Evolutionary conservation across 495 filamentous ascomycete genomes (phyloP).

Genomic region (Aspergillus carlsbadensis): DNA sequence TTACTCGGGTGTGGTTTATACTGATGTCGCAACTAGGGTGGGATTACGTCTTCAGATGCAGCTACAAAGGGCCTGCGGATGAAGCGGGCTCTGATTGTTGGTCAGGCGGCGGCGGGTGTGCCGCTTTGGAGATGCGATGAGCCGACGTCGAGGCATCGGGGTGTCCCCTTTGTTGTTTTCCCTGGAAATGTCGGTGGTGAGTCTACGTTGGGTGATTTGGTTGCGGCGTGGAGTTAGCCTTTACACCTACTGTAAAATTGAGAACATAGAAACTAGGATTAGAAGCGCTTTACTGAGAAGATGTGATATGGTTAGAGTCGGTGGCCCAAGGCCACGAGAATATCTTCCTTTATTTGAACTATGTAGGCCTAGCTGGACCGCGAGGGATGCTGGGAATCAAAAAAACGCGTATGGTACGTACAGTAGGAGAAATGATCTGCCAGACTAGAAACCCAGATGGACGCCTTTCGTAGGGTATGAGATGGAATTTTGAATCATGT

Average conservation of each 20-base stretch:
- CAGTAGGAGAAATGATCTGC: conserved; percentile 14
- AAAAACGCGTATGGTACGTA: conserved; percentile 21
- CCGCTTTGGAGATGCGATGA: conserved; percentile 57
- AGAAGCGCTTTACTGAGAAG: no score
- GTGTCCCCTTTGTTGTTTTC: conserved; percentile 54
- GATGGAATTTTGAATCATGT: background rate
- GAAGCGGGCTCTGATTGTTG: conserved; percentile 51
- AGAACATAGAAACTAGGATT: no score
- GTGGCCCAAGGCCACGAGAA: conserved; percentile 25
- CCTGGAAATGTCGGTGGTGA: conserved; percentile 58
- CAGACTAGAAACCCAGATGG: conserved; percentile 4
- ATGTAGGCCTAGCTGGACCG: conserved; percentile 21
- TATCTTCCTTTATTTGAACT: conserved; percentile 21
- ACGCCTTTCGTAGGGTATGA: background rate
- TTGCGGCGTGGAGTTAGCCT: conserved; percentile 38
- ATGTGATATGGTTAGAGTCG: background rate
- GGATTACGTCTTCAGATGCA: conserved; percentile 54
- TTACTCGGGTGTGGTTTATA: background rate
- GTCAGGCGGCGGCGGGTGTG: conserved; percentile 54
- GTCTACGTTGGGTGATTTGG: conserved; percentile 41
- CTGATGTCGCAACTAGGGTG: conserved; percentile 32
- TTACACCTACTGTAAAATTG: no score
- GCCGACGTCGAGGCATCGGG: conserved; percentile 40
- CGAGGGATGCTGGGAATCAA: conserved; percentile 11
- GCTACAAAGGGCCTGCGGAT: conserved; percentile 53